Conservation (phyloP, 768 basidiomycete genomes). For the Leccinum sublutescens region DNA sequence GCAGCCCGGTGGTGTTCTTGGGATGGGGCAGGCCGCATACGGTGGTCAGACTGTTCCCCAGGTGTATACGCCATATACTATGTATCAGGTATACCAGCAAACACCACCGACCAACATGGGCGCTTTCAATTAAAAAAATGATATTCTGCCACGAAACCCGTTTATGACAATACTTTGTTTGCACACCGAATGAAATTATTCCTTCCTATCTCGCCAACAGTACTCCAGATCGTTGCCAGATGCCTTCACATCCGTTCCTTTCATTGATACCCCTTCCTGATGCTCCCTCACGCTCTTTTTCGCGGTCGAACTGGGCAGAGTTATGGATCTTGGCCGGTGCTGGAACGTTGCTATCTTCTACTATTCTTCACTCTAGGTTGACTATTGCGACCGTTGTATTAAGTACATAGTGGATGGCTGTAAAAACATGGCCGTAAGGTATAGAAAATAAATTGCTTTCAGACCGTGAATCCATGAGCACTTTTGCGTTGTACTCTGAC, state of each 20-base stretch:
- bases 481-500: not conserved
- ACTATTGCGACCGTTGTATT: conserved; percentile 35
- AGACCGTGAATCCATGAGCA: not conserved
- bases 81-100: conserved; percentile 84
- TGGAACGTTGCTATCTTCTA: conserved; percentile 33
- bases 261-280: conserved; percentile 29
- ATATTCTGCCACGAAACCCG: conserved; percentile 27
- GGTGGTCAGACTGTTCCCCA: conserved; percentile 58
- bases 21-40: conserved; percentile 68
- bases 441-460: conserved; percentile 32
- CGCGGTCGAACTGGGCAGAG: conserved; percentile 23
- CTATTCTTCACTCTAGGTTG: conserved; percentile 34
- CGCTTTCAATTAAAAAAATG: conserved; percentile 57
- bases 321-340: conserved; percentile 27
- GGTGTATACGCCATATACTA: conserved; percentile 71
- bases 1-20: conserved; percentile 56
- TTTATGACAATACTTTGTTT: conserved; percentile 43
- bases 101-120: conserved; percentile 73
- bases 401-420: conserved; percentile 40
- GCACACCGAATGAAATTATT: conserved; percentile 34
- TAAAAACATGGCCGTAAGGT: conserved; percentile 35
- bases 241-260: conserved; percentile 24
- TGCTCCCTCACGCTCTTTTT: conserved; percentile 24
- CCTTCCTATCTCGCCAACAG: conserved; percentile 29
- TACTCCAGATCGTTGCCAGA: conserved; percentile 28